These are phyloP conservation scores for Fusarium solani-melongenae DNA, from an alignment of 2,329 filamentous ascomycete genomes.

Conservation along the genomic window DNA sequence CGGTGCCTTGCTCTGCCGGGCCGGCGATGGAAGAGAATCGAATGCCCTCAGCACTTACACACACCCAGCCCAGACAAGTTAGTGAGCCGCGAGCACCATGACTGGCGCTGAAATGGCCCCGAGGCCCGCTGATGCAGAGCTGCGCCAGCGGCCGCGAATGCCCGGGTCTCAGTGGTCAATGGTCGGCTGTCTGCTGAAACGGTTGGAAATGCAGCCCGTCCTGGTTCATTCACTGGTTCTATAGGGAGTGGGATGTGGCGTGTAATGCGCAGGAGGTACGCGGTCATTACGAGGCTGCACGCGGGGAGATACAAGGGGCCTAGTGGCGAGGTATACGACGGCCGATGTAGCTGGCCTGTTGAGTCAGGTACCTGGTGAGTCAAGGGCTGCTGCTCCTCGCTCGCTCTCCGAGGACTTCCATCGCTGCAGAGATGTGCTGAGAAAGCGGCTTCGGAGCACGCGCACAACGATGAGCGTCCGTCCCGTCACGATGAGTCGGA, in stretches of 20 bases:
- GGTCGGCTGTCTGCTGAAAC: slow-evolving; percentile 32
- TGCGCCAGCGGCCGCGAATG: slow-evolving; percentile 4
- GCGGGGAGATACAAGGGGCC: slow-evolving; percentile 27
- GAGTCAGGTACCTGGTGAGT: slow-evolving; percentile 30
- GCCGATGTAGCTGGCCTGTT: slow-evolving; percentile 26
- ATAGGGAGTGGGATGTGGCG: slow-evolving; percentile 33
- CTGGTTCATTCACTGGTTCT: slow-evolving; percentile 17
- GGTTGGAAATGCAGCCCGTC: slow-evolving; percentile 12
- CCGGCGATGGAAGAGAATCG: slow-evolving; percentile 41
- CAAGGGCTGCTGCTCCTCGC: slow-evolving; percentile 25
- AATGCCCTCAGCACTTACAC: slow-evolving; percentile 36
- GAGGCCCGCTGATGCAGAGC: slow-evolving; percentile 30
- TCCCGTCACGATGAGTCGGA: slow-evolving; percentile 14
- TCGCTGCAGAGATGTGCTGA: slow-evolving; percentile 14
- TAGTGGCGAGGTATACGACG: slow-evolving; percentile 9
- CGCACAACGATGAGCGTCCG: slow-evolving; percentile 7
- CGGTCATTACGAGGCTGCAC: slow-evolving; percentile 32
- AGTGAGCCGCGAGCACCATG: slow-evolving; percentile 15
- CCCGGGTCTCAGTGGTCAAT: slow-evolving; percentile 28
- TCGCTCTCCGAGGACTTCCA: slow-evolving; percentile 13
- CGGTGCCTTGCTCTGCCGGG: background rate
- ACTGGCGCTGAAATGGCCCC: slow-evolving; percentile 15
- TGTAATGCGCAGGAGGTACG: slow-evolving; percentile 32
- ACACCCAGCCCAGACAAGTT: slow-evolving; percentile 14
- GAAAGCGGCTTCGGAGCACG: slow-evolving; percentile 23